A percentile compares a stretch with the other conserved stretches of the same genome.
phyloP scores from a whole-genome alignment of 306 rosid genomes.

The Hylodesmum podocarpum region DNA sequence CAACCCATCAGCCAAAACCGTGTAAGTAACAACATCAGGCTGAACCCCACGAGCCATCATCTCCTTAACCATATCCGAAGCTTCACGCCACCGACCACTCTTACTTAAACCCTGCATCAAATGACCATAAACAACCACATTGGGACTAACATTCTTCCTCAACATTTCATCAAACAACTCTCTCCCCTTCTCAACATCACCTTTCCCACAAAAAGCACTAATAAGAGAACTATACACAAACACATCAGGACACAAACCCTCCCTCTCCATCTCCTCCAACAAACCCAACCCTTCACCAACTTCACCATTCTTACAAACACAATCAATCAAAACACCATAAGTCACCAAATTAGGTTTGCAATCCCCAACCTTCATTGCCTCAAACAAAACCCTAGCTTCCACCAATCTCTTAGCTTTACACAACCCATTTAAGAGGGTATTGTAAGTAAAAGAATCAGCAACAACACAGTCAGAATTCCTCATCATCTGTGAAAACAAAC shows the following conservation, averaged over 20 bases:
- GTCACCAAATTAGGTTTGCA: slow-evolving; percentile 56
- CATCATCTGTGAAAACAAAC: slow-evolving; percentile 47
- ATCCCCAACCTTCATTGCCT: slow-evolving; percentile 53
- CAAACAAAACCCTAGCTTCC: slow-evolving; percentile 61
- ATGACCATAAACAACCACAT: slow-evolving; percentile 61
- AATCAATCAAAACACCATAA: slow-evolving; percentile 53
- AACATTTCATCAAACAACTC: slow-evolving; percentile 65
- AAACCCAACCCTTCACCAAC: slow-evolving; percentile 54
- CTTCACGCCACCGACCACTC: slow-evolving; percentile 66
- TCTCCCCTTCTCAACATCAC: slow-evolving; percentile 51
- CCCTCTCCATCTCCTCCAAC: slow-evolving; percentile 65
- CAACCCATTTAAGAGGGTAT: slow-evolving; percentile 58
- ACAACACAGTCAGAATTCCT: slow-evolving; percentile 34
- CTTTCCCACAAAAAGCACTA: slow-evolving; percentile 54
- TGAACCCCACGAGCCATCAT: slow-evolving; percentile 54
- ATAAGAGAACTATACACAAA: slow-evolving; percentile 55
- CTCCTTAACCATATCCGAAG: slow-evolving; percentile 49
- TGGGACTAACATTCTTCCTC: slow-evolving; percentile 56
- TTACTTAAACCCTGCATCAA: slow-evolving; percentile 65
- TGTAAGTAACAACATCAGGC: slow-evolving; percentile 64
- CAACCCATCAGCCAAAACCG: slow-evolving; percentile 71
- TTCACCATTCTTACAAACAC: slow-evolving; percentile 61
- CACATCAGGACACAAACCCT: slow-evolving; percentile 58
- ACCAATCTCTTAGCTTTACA: slow-evolving; percentile 59
- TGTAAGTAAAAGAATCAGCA: slow-evolving; percentile 57